Evolutionary conservation across 2,329 filamentous ascomycete genomes (phyloP).

Genomic region (Canariomyces notabilis): DNA sequence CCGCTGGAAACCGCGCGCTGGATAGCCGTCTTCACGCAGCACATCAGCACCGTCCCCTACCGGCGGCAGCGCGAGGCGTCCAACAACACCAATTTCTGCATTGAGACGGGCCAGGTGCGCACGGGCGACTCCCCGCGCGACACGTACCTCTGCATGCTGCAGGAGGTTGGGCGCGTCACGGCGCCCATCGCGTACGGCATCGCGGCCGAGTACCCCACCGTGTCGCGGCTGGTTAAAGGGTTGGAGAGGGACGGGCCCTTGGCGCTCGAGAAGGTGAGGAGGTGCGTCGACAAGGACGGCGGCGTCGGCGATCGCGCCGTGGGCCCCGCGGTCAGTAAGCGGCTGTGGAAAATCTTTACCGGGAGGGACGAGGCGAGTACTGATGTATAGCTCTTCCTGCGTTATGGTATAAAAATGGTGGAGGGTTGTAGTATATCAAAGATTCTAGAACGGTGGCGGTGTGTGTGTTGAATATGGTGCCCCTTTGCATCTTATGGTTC

Average conservation of each 20-base stretch:
- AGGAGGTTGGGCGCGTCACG: slow-evolving; percentile 68
- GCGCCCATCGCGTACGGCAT: slow-evolving; percentile 68
- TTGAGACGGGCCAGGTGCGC: slow-evolving; percentile 72
- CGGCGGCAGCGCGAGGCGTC: slow-evolving; percentile 48
- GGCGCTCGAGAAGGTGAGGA: slow-evolving; percentile 57
- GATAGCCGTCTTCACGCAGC: slow-evolving; percentile 70
- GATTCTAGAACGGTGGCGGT: too few relatives aligned
- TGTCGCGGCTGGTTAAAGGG: slow-evolving; percentile 53
- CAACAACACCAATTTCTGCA: slow-evolving; percentile 61
- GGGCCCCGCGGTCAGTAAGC: slow-evolving; percentile 53
- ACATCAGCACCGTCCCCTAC: slow-evolving; percentile 73
- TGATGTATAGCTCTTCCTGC: slow-evolving; percentile 38
- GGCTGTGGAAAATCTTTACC: slow-evolving; percentile 57
- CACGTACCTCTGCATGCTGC: slow-evolving; percentile 69
- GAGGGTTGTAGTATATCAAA: too few relatives aligned
- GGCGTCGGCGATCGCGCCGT: slow-evolving; percentile 49
- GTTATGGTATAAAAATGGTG: too few relatives aligned
- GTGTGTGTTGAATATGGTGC: too few relatives aligned
- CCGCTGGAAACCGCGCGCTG: slow-evolving; percentile 64
- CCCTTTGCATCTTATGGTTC: too few relatives aligned
- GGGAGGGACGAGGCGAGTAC: slow-evolving; percentile 50
- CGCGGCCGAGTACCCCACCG: slow-evolving; percentile 52
- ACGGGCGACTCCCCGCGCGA: slow-evolving; percentile 61
- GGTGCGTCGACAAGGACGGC: slow-evolving; percentile 53
- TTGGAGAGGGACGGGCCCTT: slow-evolving; percentile 55